These are phyloP conservation scores for Scutellaria barbata DNA, from an alignment of 257 asterid genomes.

Conservation along the genomic window DNA sequence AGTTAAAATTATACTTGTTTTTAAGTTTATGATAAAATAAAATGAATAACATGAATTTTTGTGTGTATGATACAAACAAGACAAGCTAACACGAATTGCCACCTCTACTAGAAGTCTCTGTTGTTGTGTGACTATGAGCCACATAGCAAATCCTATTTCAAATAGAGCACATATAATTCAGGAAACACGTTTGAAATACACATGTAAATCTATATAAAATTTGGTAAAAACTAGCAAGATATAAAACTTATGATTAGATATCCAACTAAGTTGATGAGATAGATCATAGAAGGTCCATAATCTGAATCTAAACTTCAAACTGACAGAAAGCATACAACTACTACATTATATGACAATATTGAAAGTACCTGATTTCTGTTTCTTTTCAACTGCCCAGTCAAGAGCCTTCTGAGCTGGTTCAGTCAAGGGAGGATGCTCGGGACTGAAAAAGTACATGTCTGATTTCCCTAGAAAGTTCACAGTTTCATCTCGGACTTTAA, in stretches of 20 bases:
- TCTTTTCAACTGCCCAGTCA: constrained; percentile 87
- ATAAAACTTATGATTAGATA: constrained; percentile 3
- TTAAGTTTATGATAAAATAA: no score
- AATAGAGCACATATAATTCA: not conserved
- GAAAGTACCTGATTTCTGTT: constrained; percentile 77
- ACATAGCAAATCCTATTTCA: not conserved
- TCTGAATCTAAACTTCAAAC: not conserved
- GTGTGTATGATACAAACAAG: no score
- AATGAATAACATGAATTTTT: no score
- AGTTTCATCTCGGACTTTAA: constrained; percentile 76
- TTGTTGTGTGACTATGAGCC: not conserved
- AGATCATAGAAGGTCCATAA: constrained; percentile 18
- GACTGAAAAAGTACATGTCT: constrained; percentile 68
- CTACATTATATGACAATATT: constrained; percentile 3
- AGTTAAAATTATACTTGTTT: no score
- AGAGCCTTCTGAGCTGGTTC: constrained; percentile 89
- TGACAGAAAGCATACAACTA: not conserved
- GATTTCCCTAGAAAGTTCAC: constrained; percentile 75
- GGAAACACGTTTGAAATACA: not conserved
- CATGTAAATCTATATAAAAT: constrained; percentile 1
- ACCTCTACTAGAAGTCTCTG: no score
- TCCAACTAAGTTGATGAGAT: not conserved
- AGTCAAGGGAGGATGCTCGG: constrained; percentile 88
- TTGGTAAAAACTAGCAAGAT: not conserved
- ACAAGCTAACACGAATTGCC: no score